Percentiles rank a stretch among this genome's conserved stretches.
phyloP scores from a whole-genome alignment of 208 protist species.

The Trypanosoma conorhini region DNA sequence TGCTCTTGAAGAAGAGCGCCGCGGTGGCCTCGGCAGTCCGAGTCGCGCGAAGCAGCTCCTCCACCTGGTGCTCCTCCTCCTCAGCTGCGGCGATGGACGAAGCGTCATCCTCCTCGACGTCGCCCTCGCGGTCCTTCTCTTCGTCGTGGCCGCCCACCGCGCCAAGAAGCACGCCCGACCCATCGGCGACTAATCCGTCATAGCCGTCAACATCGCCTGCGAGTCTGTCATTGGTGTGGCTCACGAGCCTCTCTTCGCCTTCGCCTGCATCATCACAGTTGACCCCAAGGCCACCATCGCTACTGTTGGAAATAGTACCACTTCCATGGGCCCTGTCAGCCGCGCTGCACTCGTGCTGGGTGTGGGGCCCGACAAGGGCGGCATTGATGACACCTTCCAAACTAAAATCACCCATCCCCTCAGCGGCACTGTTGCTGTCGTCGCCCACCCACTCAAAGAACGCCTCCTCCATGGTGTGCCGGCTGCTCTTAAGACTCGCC shows the following conservation, averaged over 20 bases:
- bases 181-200: not conserved
- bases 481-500: not conserved
- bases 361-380: conserved; percentile 8
- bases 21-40: conserved; percentile 2
- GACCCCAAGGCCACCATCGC: not conserved
- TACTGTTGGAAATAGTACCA: not conserved
- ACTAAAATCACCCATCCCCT: conserved; percentile 8
- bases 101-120: conserved; percentile 27
- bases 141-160: not conserved
- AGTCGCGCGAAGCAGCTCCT: conserved; percentile 8
- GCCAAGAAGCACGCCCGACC: not conserved
- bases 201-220: not conserved
- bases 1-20: conserved; percentile 26
- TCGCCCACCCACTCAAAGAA: conserved; percentile 12
- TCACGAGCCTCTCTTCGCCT: not conserved
- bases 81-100: conserved; percentile 8
- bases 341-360: not conserved
- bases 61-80: conserved; percentile 19
- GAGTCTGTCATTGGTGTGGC: not conserved
- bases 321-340: not conserved
- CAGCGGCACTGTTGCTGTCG: not conserved
- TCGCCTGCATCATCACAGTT: not conserved
- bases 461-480: not conserved
- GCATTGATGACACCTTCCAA: conserved; percentile 21
- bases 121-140: conserved; percentile 3